Base-by-base conservation (phyloP, 2,329 filamentous ascomycete genomes). In the Ophiostoma perfectum region DNA sequence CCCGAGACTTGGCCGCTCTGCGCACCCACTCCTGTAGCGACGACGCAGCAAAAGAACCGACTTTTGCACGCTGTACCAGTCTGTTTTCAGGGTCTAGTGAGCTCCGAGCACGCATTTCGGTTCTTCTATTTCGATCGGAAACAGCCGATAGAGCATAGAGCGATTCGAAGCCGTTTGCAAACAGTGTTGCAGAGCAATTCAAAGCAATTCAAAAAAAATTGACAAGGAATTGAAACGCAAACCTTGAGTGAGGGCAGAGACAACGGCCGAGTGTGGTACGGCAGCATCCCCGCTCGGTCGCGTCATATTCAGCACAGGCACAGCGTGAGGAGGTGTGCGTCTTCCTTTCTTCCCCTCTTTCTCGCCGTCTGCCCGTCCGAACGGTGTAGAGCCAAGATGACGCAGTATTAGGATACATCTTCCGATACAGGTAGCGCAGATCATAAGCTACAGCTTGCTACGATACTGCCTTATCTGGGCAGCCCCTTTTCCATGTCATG, bases 1-100 rank as follows among this genome's bases (percentile, higher is more conserved):
- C 38, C 60, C 60, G 60, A 63, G 60, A 5, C 60, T 63, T 63
- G 60, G 16, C 60, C 60, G 60, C n/a, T 11, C 39, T 27, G 18
- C 38, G 16, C 39, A 42, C 16, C 49, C n/a, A 55, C 49, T 9
- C 49, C 7, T 55, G n/a, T 11, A 55, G 7, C 18, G 5, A 47
- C 45, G 12, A 14, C 27, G 9, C 55, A 38, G 12, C 55, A 18
- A 38, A 39, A 27, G 49, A 55, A 58, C n/a, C 27, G 55, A 5
- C 55, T 14, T 36, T 55, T 36, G 27, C 49, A 55, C 18, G 49
- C 49, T 60, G 55, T 60, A 39, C 11, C 27, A 14, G 27, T 27
- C 49, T 55, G 49, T 55, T 27, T 55, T 11, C 49, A 55, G 49
- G 49, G 49, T 55, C n/a, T 55, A 11, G 8, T 14, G n/a, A 27